A percentile compares a stretch with the other conserved stretches of the same genome.
Evolutionary conservation across 345 rosid species (phyloP).

Genomic region (Camelina sativa): DNA sequence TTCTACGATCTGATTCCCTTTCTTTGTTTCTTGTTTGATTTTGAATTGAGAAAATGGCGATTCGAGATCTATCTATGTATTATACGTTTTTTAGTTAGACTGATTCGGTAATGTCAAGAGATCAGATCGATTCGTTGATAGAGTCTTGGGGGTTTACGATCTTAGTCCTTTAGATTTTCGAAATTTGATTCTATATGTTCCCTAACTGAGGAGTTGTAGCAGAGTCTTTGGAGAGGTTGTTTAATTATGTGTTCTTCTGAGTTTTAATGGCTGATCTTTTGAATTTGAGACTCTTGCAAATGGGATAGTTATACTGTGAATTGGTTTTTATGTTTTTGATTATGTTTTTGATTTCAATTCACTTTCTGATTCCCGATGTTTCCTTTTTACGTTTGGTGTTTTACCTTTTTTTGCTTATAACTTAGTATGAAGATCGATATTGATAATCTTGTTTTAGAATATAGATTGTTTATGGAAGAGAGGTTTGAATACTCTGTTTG

Average conservation of each 20-base stretch:
- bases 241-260: no score
- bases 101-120: slow-evolving; percentile 13
- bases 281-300: slow-evolving; percentile 6
- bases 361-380: neutral
- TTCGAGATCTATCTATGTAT: slow-evolving; percentile 29
- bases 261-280: no score
- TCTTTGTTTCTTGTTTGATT: slow-evolving; percentile 3
- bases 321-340: no score
- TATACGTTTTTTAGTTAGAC: slow-evolving; percentile 2
- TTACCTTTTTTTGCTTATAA: neutral
- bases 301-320: neutral
- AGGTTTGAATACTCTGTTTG: neutral
- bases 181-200: slow-evolving; percentile 5
- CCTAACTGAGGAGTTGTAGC: neutral
- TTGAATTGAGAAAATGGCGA: slow-evolving; percentile 26
- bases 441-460: neutral
- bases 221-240: no score
- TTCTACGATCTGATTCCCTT: neutral
- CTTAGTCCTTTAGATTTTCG: slow-evolving; percentile 9
- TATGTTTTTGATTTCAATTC: neutral
- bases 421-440: neutral
- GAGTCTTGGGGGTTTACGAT: slow-evolving; percentile 29
- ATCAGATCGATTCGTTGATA: slow-evolving; percentile 15
- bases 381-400: neutral
- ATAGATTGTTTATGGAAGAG: neutral